These are phyloP conservation scores for Candida anglica DNA, from an alignment of 805 yeast genomes.

Conservation along the genomic window DNA sequence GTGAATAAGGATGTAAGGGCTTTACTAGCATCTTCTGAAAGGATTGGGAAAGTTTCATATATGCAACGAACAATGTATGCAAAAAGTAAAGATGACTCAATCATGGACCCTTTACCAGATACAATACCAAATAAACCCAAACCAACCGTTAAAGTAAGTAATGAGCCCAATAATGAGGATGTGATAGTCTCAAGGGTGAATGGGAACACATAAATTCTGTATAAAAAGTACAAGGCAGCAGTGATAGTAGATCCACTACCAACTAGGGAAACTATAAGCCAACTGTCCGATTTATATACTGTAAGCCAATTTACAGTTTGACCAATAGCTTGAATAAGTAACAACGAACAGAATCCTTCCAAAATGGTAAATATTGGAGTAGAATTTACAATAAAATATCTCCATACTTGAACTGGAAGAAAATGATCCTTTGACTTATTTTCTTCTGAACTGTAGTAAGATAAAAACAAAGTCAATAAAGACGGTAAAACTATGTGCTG, in stretches of 20 bases:
- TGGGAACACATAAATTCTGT: conserved; percentile 78
- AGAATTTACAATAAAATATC: conserved; percentile 62
- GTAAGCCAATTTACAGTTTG: conserved; percentile 73
- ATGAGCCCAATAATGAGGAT: conserved; percentile 84
- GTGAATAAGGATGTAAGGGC: conserved; percentile 28
- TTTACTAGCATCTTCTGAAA: conserved; percentile 50
- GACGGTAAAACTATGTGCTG: conserved; percentile 86
- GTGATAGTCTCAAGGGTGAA: conserved; percentile 64
- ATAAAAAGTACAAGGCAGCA: conserved; percentile 70
- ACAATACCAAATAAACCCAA: conserved; percentile 81
- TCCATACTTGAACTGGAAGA: conserved; percentile 62
- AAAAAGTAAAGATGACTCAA: conserved; percentile 80
- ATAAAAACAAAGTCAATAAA: conserved; percentile 63
- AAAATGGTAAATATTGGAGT: conserved; percentile 86
- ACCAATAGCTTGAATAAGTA: conserved; percentile 91
- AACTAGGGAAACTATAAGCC: conserved; percentile 73
- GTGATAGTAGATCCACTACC: conserved; percentile 74
- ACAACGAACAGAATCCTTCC: conserved; percentile 89
- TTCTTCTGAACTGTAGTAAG: conserved; percentile 40
- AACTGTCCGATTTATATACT: conserved; percentile 59
- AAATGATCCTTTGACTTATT: conserved; percentile 7
- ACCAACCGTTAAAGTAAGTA: conserved; percentile 69
- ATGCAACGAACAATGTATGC: conserved; percentile 91
- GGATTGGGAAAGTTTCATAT: conserved; percentile 87
- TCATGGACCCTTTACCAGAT: conserved; percentile 80